Evolutionary conservation across 441 rosid species (phyloP).

Genomic region (Pelargonium fulgidum): DNA sequence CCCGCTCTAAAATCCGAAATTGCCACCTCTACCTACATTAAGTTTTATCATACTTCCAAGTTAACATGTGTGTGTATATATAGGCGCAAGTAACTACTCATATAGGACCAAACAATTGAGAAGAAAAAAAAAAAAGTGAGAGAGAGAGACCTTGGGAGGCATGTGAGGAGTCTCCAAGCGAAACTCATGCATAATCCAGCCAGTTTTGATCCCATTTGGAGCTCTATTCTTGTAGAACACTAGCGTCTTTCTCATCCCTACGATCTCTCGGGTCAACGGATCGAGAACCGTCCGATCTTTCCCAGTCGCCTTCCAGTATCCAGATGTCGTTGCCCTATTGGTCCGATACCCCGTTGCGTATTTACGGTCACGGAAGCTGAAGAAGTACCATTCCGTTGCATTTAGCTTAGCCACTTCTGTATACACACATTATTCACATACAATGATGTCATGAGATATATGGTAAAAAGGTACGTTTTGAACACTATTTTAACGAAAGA

Average conservation of each 20-base stretch:
- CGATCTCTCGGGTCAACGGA: conserved; percentile 48
- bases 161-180: conserved; percentile 80
- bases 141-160: conserved; percentile 75
- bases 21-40: no score
- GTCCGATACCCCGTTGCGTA: conserved; percentile 88
- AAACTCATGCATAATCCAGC: conserved; percentile 99
- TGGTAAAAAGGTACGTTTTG: no score
- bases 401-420: conserved; percentile 88
- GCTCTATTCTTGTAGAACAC: conserved; percentile 86
- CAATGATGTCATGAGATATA: no score
- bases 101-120: not conserved
- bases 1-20: no score
- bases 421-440: not conserved
- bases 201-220: conserved; percentile 86
- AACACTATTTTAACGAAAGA: no score
- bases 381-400: conserved; percentile 93
- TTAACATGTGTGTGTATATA: not conserved
- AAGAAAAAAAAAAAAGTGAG: not conserved
- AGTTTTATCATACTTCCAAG: not conserved
- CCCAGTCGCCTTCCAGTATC: conserved; percentile 98
- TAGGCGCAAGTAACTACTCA: not conserved
- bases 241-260: conserved; percentile 95
- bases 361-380: conserved; percentile 85
- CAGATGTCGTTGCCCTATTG: conserved; percentile 71
- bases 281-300: conserved; percentile 81